Conservation (phyloP, 2,329 filamentous ascomycete species). For the Exophiala viscosa region DNA sequence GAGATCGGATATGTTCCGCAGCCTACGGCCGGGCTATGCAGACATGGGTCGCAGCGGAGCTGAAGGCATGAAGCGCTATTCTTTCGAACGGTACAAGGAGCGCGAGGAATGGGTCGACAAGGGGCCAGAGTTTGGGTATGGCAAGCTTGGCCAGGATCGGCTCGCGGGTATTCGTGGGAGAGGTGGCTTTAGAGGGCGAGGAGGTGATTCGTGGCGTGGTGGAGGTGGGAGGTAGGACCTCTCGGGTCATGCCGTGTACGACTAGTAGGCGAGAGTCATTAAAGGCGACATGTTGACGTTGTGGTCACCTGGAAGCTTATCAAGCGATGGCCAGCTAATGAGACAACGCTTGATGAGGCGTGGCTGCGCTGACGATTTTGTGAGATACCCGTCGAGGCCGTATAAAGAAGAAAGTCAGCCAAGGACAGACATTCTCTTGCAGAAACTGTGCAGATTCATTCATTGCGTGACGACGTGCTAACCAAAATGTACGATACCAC, state of each 20-base stretch:
- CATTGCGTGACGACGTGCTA: no score
- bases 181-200: conserved; percentile 27
- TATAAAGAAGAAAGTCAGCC: no score
- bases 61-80: conserved; percentile 65
- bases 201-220: conserved; percentile 21
- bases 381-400: no score
- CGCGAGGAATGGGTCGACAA: conserved; percentile 63
- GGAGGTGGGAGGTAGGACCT: conserved; percentile 14
- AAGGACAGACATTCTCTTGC: no score
- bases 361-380: no score
- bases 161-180: conserved; percentile 36
- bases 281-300: no score
- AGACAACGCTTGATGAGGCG: no score
- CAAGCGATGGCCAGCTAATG: no score
- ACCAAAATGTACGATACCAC: no score
- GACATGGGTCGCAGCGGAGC: conserved; percentile 35
- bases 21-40: conserved; percentile 36
- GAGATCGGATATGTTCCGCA: conserved; percentile 60
- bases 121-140: conserved; percentile 62
- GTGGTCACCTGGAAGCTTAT: no score
- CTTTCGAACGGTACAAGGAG: conserved; percentile 59
- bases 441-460: no score
- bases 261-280: conserved; percentile 6
- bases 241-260: conserved; percentile 12
- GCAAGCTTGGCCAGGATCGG: conserved; percentile 28